Evolutionary conservation across 2,329 filamentous ascomycete species (phyloP).

Genomic region (Alternaria dauci): DNA sequence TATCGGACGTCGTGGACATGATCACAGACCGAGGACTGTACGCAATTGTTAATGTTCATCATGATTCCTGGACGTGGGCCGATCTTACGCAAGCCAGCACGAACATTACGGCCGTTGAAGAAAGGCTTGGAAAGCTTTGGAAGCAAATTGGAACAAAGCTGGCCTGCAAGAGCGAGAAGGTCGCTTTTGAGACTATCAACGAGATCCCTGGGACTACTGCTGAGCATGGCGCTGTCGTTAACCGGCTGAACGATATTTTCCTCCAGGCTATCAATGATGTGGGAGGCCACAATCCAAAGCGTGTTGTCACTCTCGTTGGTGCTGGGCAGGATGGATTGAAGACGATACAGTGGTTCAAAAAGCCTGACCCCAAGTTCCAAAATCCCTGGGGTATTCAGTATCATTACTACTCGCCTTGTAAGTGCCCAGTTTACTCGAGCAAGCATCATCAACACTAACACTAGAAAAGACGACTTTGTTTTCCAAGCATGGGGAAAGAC

Average conservation of each 20-base stretch:
- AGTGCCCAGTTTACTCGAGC: slow-evolving; percentile 23
- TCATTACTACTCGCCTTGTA: slow-evolving; percentile 68
- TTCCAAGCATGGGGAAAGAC: slow-evolving; percentile 65
- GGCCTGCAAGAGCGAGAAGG: slow-evolving; percentile 62
- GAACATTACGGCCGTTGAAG: slow-evolving; percentile 63
- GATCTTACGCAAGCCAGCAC: slow-evolving; percentile 59
- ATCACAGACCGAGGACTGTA: slow-evolving; percentile 61
- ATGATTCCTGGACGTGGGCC: slow-evolving; percentile 68
- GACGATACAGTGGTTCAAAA: slow-evolving; percentile 64
- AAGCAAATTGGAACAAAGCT: slow-evolving; percentile 64
- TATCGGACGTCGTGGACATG: slow-evolving; percentile 66
- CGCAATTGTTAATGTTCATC: slow-evolving; percentile 66
- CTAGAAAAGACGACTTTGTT: slow-evolving; percentile 46
- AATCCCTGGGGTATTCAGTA: slow-evolving; percentile 69
- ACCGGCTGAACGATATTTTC: slow-evolving; percentile 66
- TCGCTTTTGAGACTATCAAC: slow-evolving; percentile 68
- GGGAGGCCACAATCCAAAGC: slow-evolving; percentile 63
- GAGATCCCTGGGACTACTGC: slow-evolving; percentile 64
- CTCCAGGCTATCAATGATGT: slow-evolving; percentile 62
- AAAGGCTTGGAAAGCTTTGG: slow-evolving; percentile 66
- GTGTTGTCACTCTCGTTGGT: slow-evolving; percentile 66
- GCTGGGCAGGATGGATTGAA: slow-evolving; percentile 61
- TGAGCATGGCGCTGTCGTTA: slow-evolving; percentile 60
- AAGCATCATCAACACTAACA: background rate
- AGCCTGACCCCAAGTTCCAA: slow-evolving; percentile 56